Evolutionary conservation across 192 early-diverging fungal species (phyloP), one percentile per base, ranked within the genome.

Genomic region (Allomyces macrogynus): DNA sequence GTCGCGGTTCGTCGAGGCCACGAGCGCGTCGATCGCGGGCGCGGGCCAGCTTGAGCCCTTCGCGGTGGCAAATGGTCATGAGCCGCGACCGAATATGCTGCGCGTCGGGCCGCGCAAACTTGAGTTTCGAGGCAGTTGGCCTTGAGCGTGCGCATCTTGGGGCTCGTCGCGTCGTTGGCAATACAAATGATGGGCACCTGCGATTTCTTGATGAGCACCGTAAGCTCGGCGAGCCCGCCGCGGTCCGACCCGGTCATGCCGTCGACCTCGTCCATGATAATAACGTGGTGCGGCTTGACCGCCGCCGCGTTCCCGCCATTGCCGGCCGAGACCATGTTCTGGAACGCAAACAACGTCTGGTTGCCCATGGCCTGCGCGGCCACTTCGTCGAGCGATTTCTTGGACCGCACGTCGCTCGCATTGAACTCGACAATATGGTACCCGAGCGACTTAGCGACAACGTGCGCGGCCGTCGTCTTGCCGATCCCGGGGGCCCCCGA

Each of bases 201-300:
- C 7, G 90, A 85, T 64, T 87, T 92, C 70, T 91, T 93, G 64
- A 99, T 91, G 60, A 99, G 70, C 64, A 85, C 72, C 62, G 92
- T 92, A 63, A 99, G 75, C 71, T 95, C 91, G 0, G 82, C 80
- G 4, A 73, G 76, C 26, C 97, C 97, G 57, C 95, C 97, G 43
- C 93, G 82, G 73, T 99, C 97, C 23, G 95, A 93, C 43, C 82
- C 86, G 8, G 92, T 90, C 97, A 99, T 99, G 32, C 97, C 97
- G 72, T 99, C 97, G 1, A 96, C 92, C 71, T 99, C 97, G 76
- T 99, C 97, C 97, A 99, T 99, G 57, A 99, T 87, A 8, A 99
- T 72, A 0, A 94, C 81, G 23, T 78, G 75, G 65, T 80, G 82
- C 32, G 32, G 32, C 32, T 40, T 40, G 32, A 40, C 32, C 43